Evolutionary conservation across 345 rosid species (phyloP), one percentile per base, ranked within the genome.

Genomic region (Brassica rapa): DNA sequence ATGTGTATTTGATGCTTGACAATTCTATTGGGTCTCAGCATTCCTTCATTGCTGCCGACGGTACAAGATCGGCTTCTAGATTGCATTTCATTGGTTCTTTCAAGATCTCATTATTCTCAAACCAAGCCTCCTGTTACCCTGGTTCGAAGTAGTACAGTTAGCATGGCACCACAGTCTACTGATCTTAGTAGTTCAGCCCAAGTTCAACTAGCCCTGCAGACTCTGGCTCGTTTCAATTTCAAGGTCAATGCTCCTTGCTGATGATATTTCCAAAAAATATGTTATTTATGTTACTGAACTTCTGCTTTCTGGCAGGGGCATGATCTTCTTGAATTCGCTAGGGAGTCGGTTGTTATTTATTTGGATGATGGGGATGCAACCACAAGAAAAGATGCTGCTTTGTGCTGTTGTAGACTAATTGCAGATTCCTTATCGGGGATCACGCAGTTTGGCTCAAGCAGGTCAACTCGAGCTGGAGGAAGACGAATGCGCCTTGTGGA

Each of bases 121-220:
- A 46, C 90, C 62, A 93, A 84, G 87, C 88, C 88, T 46, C 81
- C 88, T 82, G 87, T 74, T 77, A 66, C 92, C 35, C 55, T 75
- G 37, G 87, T 81, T 78, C 91, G 97, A 68, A 90, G 92, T 68
- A 82, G 73, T 85, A 73, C 80, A 56, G 46, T 77, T 19, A 88
- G 79, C 77, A 71, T 71, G 55, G 77, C 91, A 71, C 95, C 86
- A 61, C 93, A 86, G 83, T 81, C 85, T 56, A 85, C 92, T 32
- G 98, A 91, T 79, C 85, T 83, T 69, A 86, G 83, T 83, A 85
- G 85, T 85, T 78, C 96, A 60, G 89, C 90, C 27, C 87, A 87
- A 51, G 92, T 95, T 85, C 98, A 93, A 85, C 92, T 95, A 84
- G 98, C 99, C 74, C 82, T 95, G 88, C 96, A 89, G 87, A 91